Evolutionary conservation across 495 filamentous ascomycete species (phyloP), one percentile per base, ranked within the genome.

Genomic region (Xylaria curta): DNA sequence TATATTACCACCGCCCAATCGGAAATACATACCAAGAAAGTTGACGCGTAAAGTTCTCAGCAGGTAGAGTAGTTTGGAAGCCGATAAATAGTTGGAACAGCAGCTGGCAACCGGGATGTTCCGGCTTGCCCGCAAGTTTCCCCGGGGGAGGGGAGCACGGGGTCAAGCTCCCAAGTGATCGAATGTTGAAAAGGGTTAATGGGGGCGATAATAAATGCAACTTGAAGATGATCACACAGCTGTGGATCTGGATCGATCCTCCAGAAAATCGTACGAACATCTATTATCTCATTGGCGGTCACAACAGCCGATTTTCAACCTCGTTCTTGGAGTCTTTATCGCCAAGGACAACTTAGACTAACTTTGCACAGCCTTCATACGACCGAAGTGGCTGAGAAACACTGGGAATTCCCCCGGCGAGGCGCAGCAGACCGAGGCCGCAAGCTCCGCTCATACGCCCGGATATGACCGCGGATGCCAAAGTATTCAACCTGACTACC

Each of bases 341-440:
- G 1, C 61, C 42, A 31, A 64, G 47, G 42, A n/a, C n/a, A n/a
- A n/a, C n/a, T 60, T 36, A 10, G 33, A 60, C 24, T 40, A 4
- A 31, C 28, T 15, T 56, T 42, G 65, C 65, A 67, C 56, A 69
- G 67, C 56, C 67, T 51, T 44, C 28, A 17, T 69, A 38, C 21
- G 65, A 54, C 28, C 19, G 36, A 26, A 26, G 28, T 31, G 36
- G 54, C 66, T 1, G 51, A 46, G 36, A 51, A 66, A 10, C 6
- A 42, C 49, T 40, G 21, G 19, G 9, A 42, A 42, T 13, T 5
- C 21, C 31, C 9, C 47, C 66, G 66, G 66, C 54, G 66, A 56
- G 66, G 66, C 66, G 66, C 66, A 69, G 66, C 54, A 44, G 21
- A 58, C 53, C 66, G 40, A 69, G 36, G 8, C 36, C 59, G 66